Base-by-base conservation (phyloP, 768 basidiomycete genomes). In the Neoboletus subvelutipes region DNA sequence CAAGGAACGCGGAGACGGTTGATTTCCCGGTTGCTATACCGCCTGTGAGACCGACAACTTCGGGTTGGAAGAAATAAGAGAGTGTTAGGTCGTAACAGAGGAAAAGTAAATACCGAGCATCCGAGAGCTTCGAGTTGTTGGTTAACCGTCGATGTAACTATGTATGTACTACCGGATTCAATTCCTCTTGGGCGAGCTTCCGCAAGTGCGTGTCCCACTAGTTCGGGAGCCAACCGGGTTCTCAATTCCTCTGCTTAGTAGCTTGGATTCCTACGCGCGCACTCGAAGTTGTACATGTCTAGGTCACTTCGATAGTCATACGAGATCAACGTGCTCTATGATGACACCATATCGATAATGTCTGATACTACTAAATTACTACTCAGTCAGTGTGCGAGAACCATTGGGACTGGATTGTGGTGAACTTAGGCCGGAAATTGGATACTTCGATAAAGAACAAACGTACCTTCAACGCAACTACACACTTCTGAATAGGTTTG, bases 1-100 rank as follows among this genome's bases (percentile, higher is more conserved):
- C 80, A 36, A 98, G 78, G 41, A 94, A 77, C 8, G 75, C 73
- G 0, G 94, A 92, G 12, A 94, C 97, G 13, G 94, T 90, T 0
- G 95, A 97, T 76, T 99, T 99, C 52, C 96, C 94, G 8, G 94
- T 94, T 22, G 94, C 92, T 56, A 99, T 98, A 2, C 95, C 93
- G 9, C 97, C 97, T 29, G 96, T 98, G 22, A 99, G 83, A 40
- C 97, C 96, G 59, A 97, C 83, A 56, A 98, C 95, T 96, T 8
- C 2, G 13, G 4, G 12, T 42, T 24, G 52, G 26, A 54, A 45
- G 34, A 45, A 22, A 39, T 64, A 12, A 45, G 52, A 37, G 28
- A 13, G 6, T 17, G 39, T 26, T 1, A 8, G 15, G 29, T 26
- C 13, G 41, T 15, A 10, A 24, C 5, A 29, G 18, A 53, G 29